phyloP scores from a whole-genome alignment of 176 grass and related monocot genomes.

The Luzula sylvatica region DNA sequence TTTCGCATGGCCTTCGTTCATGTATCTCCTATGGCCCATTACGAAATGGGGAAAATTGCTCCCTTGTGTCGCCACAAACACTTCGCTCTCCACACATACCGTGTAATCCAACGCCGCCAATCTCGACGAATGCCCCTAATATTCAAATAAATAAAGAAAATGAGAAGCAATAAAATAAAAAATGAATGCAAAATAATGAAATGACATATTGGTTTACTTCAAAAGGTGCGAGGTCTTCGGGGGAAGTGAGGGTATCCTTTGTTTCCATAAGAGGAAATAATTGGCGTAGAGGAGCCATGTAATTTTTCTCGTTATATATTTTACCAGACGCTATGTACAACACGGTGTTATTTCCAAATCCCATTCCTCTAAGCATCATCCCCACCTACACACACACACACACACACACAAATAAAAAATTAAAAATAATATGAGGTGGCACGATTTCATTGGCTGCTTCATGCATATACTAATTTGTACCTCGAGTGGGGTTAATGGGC shows the following conservation, averaged over 20 bases:
- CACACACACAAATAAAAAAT: background rate
- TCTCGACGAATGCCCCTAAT: conserved; percentile 74
- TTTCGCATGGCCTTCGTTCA: conserved; percentile 53
- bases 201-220: conserved; percentile 28
- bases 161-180: background rate
- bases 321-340: conserved; percentile 81
- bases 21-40: conserved; percentile 71
- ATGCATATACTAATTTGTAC: conserved; percentile 16
- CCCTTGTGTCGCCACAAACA: conserved; percentile 83
- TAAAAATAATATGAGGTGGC: background rate
- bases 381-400: conserved; percentile 83
- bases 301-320: conserved; percentile 64
- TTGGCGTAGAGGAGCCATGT: conserved; percentile 59
- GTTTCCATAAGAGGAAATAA: conserved; percentile 81
- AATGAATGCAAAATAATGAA: background rate
- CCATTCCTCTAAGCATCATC: conserved; percentile 97
- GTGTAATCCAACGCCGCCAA: conserved; percentile 77
- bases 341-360: conserved; percentile 65
- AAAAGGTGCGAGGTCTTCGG: conserved; percentile 64
- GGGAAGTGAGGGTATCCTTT: conserved; percentile 56
- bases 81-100: conserved; percentile 51
- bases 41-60: conserved; percentile 91
- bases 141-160: conserved; percentile 4
- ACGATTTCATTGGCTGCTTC: background rate
- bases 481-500: conserved; percentile 81